Evolutionary conservation across 345 rosid species (phyloP).

Genomic region (Acer saccharum): DNA sequence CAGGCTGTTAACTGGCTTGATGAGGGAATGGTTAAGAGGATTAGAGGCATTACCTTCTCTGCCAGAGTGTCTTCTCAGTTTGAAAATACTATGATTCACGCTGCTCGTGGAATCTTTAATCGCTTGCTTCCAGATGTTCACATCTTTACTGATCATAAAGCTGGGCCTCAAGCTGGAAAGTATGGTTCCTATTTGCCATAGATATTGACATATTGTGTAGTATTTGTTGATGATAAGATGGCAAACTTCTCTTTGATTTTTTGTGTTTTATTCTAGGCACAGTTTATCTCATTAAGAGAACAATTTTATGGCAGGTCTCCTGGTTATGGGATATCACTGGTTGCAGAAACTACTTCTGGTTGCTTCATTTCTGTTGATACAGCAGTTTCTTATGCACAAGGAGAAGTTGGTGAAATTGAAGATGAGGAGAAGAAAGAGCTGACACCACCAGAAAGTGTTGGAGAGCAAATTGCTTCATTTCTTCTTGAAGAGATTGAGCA

Average conservation of each 20-base stretch:
- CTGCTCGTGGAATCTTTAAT: constrained; percentile 93
- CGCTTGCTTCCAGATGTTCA: constrained; percentile 88
- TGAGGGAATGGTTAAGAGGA: constrained; percentile 92
- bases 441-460: constrained; percentile 73
- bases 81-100: constrained; percentile 74
- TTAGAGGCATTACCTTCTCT: constrained; percentile 85
- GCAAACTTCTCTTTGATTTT: background rate
- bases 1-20: constrained; percentile 82
- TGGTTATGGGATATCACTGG: constrained; percentile 88
- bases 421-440: constrained; percentile 58
- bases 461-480: constrained; percentile 74
- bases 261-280: background rate
- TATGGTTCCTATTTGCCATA: constrained; percentile 34
- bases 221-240: background rate
- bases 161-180: constrained; percentile 88
- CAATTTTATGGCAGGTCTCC: constrained; percentile 64
- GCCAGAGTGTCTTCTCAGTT: constrained; percentile 67
- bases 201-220: background rate
- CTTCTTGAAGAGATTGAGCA: constrained; percentile 87
- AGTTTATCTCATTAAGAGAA: constrained; percentile 17
- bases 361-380: constrained; percentile 84
- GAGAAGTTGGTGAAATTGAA: constrained; percentile 57
- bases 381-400: constrained; percentile 52
- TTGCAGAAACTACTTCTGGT: constrained; percentile 87
- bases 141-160: constrained; percentile 66